Evolutionary conservation across 192 early-diverging fungal species (phyloP).

Genomic region (Geranomyces michiganensis): DNA sequence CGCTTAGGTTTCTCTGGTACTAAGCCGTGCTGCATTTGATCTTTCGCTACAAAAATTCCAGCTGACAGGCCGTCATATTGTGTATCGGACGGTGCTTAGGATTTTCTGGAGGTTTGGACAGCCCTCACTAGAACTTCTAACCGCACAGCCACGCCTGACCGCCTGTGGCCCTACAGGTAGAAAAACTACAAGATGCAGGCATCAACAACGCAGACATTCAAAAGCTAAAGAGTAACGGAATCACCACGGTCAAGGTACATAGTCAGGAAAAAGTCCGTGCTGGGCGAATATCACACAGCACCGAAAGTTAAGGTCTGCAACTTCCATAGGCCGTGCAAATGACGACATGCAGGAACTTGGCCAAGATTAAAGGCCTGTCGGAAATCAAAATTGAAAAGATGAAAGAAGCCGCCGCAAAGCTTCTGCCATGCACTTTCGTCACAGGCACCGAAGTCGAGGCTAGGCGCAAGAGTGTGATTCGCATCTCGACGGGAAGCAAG

Average conservation of each 20-base stretch:
- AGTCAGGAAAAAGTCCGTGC: neutral
- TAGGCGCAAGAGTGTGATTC: conserved; percentile 62
- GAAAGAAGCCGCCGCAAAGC: conserved; percentile 76
- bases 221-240: conserved; percentile 76
- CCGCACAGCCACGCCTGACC: neutral
- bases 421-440: conserved; percentile 65
- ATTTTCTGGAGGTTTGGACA: conserved; percentile 37
- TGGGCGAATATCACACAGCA: too few species aligned
- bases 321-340: conserved; percentile 68
- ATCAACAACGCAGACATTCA: conserved; percentile 77
- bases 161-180: conserved; percentile 15
- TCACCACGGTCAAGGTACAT: conserved; percentile 72
- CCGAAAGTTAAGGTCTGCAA: too few species aligned
- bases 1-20: conserved; percentile 24
- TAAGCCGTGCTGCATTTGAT: neutral
- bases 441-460: conserved; percentile 53
- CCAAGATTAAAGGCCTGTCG: conserved; percentile 79
- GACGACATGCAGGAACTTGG: conserved; percentile 65
- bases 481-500: conserved; percentile 75
- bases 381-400: conserved; percentile 87
- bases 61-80: neutral
- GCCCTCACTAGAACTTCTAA: neutral
- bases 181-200: conserved; percentile 62
- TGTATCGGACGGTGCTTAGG: conserved; percentile 5
- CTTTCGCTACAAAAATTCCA: neutral